A percentile compares a stretch with the other conserved stretches of the same genome.
These are phyloP conservation scores for Coemansia sp. DNA, from an alignment of 192 early-diverging fungal species.

Conservation along the genomic window DNA sequence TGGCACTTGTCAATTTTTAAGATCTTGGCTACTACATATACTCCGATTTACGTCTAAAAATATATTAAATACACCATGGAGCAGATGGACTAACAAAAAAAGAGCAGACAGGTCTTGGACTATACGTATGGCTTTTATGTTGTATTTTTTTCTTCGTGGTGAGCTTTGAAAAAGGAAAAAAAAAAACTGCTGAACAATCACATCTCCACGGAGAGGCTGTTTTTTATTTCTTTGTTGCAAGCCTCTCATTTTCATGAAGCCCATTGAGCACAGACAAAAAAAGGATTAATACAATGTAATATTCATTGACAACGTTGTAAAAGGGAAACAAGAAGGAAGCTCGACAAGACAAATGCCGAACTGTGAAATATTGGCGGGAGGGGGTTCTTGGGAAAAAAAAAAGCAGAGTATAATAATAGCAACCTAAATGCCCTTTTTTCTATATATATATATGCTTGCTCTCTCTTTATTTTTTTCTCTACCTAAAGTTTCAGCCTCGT, in stretches of 20 bases:
- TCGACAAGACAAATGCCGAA: not conserved
- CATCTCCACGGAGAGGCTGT: not conserved
- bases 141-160: not conserved
- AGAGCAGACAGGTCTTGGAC: not conserved
- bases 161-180: not conserved
- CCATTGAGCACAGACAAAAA: slow-evolving; percentile 4
- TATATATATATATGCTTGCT: not conserved
- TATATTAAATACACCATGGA: too few relatives aligned
- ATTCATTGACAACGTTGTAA: not conserved
- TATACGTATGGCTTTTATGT: not conserved
- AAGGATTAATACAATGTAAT: not conserved
- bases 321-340: not conserved
- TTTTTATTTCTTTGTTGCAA: not conserved
- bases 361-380: not conserved
- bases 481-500: not conserved
- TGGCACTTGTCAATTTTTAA: too few relatives aligned
- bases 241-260: not conserved
- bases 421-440: not conserved
- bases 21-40: too few relatives aligned
- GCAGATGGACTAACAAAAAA: too few relatives aligned
- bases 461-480: not conserved
- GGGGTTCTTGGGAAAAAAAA: not conserved
- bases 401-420: too few relatives aligned
- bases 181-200: not conserved
- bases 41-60: too few relatives aligned